Percentiles rank a stretch among this genome's conserved stretches.
Evolutionary conservation across 106 monocot genomes (phyloP).

Genomic region (Allium fistulosum): DNA sequence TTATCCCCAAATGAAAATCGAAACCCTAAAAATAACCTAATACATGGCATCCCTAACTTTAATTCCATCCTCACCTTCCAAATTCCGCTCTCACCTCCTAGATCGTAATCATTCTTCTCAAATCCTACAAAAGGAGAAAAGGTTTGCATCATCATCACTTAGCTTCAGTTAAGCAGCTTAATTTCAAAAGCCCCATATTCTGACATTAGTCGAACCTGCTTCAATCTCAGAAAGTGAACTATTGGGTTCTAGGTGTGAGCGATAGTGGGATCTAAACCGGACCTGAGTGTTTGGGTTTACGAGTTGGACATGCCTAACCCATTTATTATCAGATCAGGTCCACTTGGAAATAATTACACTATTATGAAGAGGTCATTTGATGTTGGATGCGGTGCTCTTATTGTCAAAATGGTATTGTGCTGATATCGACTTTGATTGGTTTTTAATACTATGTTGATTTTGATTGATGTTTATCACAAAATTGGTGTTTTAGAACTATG

Average conservation of each 20-base stretch:
- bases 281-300: conserved; percentile 75
- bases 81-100: no score
- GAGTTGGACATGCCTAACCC: conserved; percentile 93
- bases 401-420: conserved; percentile 70
- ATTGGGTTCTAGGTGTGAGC: conserved; percentile 2
- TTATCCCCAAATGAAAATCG: no score
- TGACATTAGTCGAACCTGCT: background rate
- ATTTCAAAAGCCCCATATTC: no score
- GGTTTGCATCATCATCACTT: conserved; percentile 3
- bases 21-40: no score
- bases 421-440: no score
- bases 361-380: conserved; percentile 96
- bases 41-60: no score
- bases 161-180: background rate
- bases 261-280: conserved; percentile 37
- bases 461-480: no score
- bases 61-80: no score
- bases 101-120: background rate
- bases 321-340: conserved; percentile 97
- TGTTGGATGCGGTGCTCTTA: conserved; percentile 95
- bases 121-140: background rate
- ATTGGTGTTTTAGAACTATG: no score
- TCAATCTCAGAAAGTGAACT: conserved; percentile 9
- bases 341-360: conserved; percentile 93
- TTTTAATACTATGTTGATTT: no score